A percentile compares a stretch with the other conserved stretches of the same genome.
These are phyloP conservation scores for Lyophyllum semitale DNA, from an alignment of 768 basidiomycete genomes.

Conservation along the genomic window DNA sequence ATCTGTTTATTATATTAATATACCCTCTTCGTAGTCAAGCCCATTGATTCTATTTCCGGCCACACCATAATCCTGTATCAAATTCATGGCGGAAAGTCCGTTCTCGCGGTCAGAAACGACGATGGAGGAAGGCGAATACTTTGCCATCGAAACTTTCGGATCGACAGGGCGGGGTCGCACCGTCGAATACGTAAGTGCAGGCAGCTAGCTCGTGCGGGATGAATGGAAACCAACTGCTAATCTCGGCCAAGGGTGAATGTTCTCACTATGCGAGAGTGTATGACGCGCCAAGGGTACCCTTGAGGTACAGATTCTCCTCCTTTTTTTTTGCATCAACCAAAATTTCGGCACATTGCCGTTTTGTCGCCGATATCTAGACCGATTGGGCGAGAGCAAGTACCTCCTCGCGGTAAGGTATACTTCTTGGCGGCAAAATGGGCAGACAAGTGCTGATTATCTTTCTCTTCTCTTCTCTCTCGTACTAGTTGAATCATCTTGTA, in stretches of 20 bases:
- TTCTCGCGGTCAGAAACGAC: slow-evolving; percentile 84
- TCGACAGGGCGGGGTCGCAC: slow-evolving; percentile 92
- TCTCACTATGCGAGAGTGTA: slow-evolving; percentile 86
- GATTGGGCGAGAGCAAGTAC: slow-evolving; percentile 90
- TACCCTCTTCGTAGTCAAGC: slow-evolving; percentile 72
- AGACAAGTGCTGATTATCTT: no score
- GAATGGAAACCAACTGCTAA: slow-evolving; percentile 2
- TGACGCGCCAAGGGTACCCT: slow-evolving; percentile 70
- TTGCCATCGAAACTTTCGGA: slow-evolving; percentile 98
- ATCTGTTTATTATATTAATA: slow-evolving; percentile 1
- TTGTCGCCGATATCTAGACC: slow-evolving; percentile 93
- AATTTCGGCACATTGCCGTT: slow-evolving; percentile 96
- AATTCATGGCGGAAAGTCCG: slow-evolving; percentile 94
- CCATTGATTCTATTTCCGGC: slow-evolving; percentile 91
- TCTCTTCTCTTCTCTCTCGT: no score
- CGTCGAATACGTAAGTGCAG: slow-evolving; percentile 65
- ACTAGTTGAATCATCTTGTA: slow-evolving; percentile 91
- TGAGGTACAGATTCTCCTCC: slow-evolving; percentile 75
- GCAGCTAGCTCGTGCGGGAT: not conserved
- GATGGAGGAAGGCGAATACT: slow-evolving; percentile 99
- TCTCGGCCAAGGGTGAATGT: slow-evolving; percentile 71
- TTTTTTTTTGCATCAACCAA: no score
- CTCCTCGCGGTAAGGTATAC: slow-evolving; percentile 79
- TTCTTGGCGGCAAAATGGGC: no score
- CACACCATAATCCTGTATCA: slow-evolving; percentile 90